phyloP scores from a whole-genome alignment of 495 filamentous ascomycete genomes.

The Penicillium roqueforti region DNA sequence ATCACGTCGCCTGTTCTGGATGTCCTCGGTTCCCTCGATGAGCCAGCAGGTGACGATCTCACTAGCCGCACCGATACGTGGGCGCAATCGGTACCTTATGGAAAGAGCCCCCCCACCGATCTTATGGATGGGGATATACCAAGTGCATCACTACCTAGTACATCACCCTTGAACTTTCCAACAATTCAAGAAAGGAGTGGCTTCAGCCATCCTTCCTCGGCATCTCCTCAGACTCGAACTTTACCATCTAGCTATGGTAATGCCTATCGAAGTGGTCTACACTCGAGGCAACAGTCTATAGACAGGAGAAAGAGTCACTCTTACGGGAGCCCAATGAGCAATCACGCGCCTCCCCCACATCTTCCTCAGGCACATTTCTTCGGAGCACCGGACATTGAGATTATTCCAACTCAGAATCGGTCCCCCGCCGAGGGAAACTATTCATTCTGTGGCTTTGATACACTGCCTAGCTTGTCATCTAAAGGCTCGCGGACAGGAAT shows the following conservation, averaged over 20 bases:
- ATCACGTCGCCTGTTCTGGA: conserved; percentile 44
- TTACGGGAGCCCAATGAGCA: conserved; percentile 38
- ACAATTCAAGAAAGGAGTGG: conserved; percentile 40
- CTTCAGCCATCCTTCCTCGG: conserved; percentile 48
- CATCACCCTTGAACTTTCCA: conserved; percentile 41
- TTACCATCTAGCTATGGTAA: conserved; percentile 44
- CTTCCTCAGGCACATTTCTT: conserved; percentile 74
- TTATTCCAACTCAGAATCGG: conserved; percentile 30
- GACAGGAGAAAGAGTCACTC: conserved; percentile 44
- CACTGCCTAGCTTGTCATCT: conserved; percentile 47
- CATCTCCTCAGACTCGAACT: conserved; percentile 44
- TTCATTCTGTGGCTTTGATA: conserved; percentile 78
- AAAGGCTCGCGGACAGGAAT: conserved; percentile 50
- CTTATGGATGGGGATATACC: conserved; percentile 40
- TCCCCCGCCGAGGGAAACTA: conserved; percentile 54
- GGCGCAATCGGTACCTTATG: conserved; percentile 47
- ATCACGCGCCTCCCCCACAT: conserved; percentile 70
- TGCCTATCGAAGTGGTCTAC: conserved; percentile 35
- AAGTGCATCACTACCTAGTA: conserved; percentile 39
- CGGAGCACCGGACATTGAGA: conserved; percentile 52
- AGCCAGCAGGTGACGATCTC: conserved; percentile 33
- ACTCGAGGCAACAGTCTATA: conserved; percentile 39
- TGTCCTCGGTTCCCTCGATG: conserved; percentile 35
- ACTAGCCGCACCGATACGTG: conserved; percentile 43
- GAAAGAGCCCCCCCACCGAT: conserved; percentile 47